These are phyloP conservation scores for Phytophthora multivora DNA, from an alignment of 352 stramenopile species.

Conservation along the genomic window DNA sequence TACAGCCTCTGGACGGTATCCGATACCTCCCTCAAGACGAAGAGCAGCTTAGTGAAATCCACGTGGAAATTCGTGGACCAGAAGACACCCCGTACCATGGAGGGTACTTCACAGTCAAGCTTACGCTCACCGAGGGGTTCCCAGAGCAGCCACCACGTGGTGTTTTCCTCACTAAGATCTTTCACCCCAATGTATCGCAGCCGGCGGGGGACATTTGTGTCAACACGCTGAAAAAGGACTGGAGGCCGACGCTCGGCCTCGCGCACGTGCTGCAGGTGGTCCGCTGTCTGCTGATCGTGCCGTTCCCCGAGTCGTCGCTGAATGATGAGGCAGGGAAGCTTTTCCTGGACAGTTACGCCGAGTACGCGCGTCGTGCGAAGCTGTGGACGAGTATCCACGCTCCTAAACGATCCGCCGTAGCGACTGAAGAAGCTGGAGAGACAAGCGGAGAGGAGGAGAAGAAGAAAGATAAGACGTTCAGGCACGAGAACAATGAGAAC, in stretches of 20 bases:
- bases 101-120: conserved; percentile 96
- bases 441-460: conserved; percentile 32
- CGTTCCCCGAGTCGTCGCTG: conserved; percentile 98
- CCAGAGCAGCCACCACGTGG: conserved; percentile 85
- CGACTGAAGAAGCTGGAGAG: conserved; percentile 21
- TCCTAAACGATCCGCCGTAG: conserved; percentile 45
- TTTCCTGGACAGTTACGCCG: conserved; percentile 99
- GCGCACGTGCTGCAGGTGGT: conserved; percentile 98
- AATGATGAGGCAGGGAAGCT: conserved; percentile 99
- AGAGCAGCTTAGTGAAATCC: conserved; percentile 91
- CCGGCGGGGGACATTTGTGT: conserved; percentile 98
- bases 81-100: conserved; percentile 97
- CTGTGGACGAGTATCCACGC: conserved; percentile 93
- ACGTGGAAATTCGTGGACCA: conserved; percentile 96
- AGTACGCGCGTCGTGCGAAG: conserved; percentile 91
- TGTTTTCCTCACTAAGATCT: conserved; percentile 99
- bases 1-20: conserved; percentile 92
- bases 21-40: conserved; percentile 91
- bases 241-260: conserved; percentile 94
- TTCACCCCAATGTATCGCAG: conserved; percentile 98
- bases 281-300: conserved; percentile 98
- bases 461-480: conserved; percentile 20
- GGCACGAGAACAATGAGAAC: conserved; percentile 1
- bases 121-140: conserved; percentile 91
- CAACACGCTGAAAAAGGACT: conserved; percentile 99